Base-by-base conservation (phyloP, 208 protist genomes). In the Borovskyia barvae region DNA sequence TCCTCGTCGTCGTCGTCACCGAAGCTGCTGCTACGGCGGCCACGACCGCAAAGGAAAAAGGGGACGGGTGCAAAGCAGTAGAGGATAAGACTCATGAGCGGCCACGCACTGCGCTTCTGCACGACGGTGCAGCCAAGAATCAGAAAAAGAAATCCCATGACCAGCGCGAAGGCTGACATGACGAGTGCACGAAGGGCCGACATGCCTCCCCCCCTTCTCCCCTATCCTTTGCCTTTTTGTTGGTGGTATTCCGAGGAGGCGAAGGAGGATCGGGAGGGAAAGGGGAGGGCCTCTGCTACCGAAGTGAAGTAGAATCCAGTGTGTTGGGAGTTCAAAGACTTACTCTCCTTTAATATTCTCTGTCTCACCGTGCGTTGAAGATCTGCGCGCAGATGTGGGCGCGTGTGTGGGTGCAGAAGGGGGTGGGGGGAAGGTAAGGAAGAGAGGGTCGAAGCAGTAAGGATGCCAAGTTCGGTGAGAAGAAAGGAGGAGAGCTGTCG, bases 111-210 rank as follows among this genome's bases (percentile, higher is more conserved):
- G 24, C 48, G 37, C 6, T 72, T 45, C 5, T 0, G 11, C 17
- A 84, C 75, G 19, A 74, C 61, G 20, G 82, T 87, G 47, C 82
- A 88, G 46, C 65, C 68, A 2, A 90, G 46, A 33, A 90, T 84
- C 33, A 72, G 52, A 25, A 90, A 62, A 17, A 91, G 42, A 55
- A 92, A 54, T 12, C 61, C 65, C 2, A 87, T 58, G 15, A 87
- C 80, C 7, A 87, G 28, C 28, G 69, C 65, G 48, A 82, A 69
- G 33, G 86, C 86, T 25, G 75, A 71, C 22, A 84, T 22, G 14
- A 86, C 50, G 20, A 90, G 57, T 4, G 64, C 59, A 37, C 79
- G 70, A 45, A 92, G 55, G 19, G 67, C 52, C 0, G 75, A 53
- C 76, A 87, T 85, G 42, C n/a, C n/a, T n/a, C n/a, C n/a, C n/a